Percentiles rank a stretch among this genome's conserved stretches.
Evolutionary conservation across 305 asterid genomes (phyloP).

Genomic region (Rubia peregrina): DNA sequence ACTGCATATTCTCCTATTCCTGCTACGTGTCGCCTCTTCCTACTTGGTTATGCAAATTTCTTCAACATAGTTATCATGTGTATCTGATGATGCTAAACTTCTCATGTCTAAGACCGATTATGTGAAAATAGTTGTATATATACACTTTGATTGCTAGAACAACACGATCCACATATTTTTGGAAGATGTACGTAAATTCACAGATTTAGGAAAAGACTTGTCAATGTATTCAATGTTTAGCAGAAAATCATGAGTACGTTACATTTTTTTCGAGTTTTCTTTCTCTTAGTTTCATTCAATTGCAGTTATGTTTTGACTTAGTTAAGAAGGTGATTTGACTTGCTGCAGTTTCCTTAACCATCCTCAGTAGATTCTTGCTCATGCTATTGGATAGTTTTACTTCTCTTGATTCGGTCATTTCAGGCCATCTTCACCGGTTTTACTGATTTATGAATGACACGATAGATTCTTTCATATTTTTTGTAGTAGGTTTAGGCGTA

Average conservation of each 20-base stretch:
- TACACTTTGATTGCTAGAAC: neutral
- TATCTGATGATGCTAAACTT: neutral
- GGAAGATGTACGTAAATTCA: too few species aligned
- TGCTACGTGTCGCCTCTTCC: too few species aligned
- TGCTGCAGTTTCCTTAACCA: too few species aligned
- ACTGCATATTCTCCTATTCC: too few species aligned
- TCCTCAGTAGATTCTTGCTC: too few species aligned
- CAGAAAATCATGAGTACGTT: neutral
- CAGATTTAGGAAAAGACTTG: neutral
- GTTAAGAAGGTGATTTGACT: too few species aligned
- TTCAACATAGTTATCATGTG: neutral
- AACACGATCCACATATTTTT: too few species aligned
- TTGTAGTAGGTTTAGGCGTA: neutral
- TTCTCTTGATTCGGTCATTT: neutral
- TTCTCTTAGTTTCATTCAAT: too few species aligned
- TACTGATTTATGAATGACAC: neutral
- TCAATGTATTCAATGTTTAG: neutral
- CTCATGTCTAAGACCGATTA: constrained; percentile 15
- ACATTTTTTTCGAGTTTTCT: too few species aligned
- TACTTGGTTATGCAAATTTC: neutral
- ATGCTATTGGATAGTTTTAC: too few species aligned
- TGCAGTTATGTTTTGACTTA: too few species aligned
- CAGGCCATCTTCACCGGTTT: neutral
- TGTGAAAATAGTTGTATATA: constrained; percentile 16
- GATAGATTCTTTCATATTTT: too few species aligned